These are phyloP conservation scores for Penicillium robsamsonii DNA, from an alignment of 495 filamentous ascomycete species.

Conservation along the genomic window DNA sequence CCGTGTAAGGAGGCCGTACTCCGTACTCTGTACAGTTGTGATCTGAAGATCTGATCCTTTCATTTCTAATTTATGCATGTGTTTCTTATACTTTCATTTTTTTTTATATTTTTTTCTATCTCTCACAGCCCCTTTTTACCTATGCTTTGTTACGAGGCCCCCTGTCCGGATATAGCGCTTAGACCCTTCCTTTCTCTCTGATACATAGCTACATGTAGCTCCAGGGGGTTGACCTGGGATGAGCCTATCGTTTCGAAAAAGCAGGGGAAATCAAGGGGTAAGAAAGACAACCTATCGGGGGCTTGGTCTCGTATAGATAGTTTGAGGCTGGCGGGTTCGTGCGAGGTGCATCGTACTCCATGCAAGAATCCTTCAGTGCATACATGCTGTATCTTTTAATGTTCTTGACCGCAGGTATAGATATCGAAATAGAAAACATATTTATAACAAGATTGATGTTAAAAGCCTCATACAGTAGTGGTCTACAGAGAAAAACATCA, in stretches of 20 bases:
- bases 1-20: background rate
- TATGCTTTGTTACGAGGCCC: background rate
- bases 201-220: background rate
- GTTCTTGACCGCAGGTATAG: background rate
- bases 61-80: background rate
- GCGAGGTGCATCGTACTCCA: background rate
- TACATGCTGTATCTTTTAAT: background rate
- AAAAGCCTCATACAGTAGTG: background rate
- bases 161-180: background rate
- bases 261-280: slow-evolving; percentile 5
- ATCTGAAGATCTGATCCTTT: background rate
- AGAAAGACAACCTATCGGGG: background rate
- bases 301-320: background rate
- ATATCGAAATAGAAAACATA: background rate
- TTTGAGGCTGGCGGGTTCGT: background rate
- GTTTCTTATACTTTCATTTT: too few relatives aligned
- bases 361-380: too few relatives aligned
- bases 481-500: background rate
- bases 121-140: background rate
- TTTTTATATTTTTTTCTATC: background rate
- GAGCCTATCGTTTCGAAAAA: background rate
- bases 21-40: background rate
- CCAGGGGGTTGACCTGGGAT: background rate
- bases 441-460: background rate
- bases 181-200: background rate